Evolutionary conservation across 306 rosid species (phyloP).

Genomic region (Lathyrus tuberosus): DNA sequence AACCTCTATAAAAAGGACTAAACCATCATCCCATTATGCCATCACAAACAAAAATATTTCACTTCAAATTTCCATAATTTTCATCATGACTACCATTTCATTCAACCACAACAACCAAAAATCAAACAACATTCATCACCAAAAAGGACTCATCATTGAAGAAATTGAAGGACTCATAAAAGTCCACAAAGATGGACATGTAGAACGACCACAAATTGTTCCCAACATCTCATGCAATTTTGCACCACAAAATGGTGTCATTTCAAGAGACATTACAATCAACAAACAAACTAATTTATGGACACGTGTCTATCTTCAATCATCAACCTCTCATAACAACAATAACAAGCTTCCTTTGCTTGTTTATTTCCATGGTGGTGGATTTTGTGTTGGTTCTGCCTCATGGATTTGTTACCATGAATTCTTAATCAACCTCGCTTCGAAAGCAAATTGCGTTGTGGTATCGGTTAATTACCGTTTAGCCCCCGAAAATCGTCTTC

Average conservation of each 20-base stretch:
- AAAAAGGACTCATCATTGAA: slow-evolving; percentile 51
- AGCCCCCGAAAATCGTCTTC: slow-evolving; percentile 82
- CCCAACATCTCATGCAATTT: slow-evolving; percentile 58
- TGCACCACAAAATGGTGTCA: slow-evolving; percentile 48
- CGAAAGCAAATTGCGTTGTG: slow-evolving; percentile 59
- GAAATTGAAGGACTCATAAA: slow-evolving; percentile 77
- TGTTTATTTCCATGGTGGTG: slow-evolving; percentile 90
- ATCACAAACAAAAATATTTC: slow-evolving; percentile 39
- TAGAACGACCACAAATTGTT: slow-evolving; percentile 67
- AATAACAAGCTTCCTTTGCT: slow-evolving; percentile 52
- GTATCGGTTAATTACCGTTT: slow-evolving; percentile 69
- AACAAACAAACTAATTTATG: slow-evolving; percentile 59
- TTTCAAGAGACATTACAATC: slow-evolving; percentile 62
- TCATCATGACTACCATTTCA: slow-evolving; percentile 61
- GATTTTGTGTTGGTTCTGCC: slow-evolving; percentile 93
- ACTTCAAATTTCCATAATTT: not conserved
- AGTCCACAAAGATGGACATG: slow-evolving; percentile 64
- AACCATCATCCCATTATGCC: slow-evolving; percentile 32
- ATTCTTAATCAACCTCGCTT: slow-evolving; percentile 62
- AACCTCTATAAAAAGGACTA: slow-evolving; percentile 57
- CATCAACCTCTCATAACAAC: not conserved
- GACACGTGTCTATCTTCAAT: slow-evolving; percentile 67
- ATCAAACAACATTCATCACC: slow-evolving; percentile 43
- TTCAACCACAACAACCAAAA: slow-evolving; percentile 43
- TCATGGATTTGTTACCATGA: slow-evolving; percentile 90